A percentile compares a stretch with the other conserved stretches of the same genome.
phyloP scores from a whole-genome alignment of 2,329 filamentous ascomycete species.

The Colletotrichum sp. region DNA sequence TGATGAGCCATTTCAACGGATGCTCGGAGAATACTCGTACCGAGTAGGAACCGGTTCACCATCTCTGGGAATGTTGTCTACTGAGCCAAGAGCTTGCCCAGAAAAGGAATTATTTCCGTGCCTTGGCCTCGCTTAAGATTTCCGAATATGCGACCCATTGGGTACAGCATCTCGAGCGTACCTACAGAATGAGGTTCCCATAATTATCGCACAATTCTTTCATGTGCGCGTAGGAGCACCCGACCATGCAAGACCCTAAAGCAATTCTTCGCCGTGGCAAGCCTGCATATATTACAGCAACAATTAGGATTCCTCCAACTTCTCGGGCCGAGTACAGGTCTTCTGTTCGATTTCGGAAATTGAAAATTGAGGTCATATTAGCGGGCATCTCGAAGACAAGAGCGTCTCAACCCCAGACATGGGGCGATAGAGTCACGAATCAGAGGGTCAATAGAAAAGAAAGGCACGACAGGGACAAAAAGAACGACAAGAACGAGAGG shows the following conservation, averaged over 20 bases:
- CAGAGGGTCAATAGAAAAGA: rapidly evolving
- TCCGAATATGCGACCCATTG: background rate
- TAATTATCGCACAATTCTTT: background rate
- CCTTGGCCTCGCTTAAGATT: background rate
- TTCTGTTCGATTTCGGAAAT: background rate
- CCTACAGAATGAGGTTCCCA: background rate
- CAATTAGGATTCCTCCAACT: background rate
- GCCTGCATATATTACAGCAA: background rate
- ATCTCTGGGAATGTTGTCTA: background rate
- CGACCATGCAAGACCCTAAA: background rate
- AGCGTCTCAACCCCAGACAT: background rate
- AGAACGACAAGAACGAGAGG: background rate
- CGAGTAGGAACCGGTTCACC: background rate
- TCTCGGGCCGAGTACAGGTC: background rate
- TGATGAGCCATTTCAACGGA: background rate
- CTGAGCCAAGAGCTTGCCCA: background rate
- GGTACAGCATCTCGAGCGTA: background rate
- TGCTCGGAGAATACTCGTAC: background rate
- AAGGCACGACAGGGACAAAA: background rate
- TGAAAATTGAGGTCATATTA: rapidly evolving
- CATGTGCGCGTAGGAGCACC: background rate
- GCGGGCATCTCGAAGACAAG: background rate
- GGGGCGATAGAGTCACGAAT: background rate
- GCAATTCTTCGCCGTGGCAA: background rate
- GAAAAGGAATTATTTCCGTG: background rate